phyloP scores from a whole-genome alignment of 2,329 filamentous ascomycete genomes.

The Ustulina deusta region DNA sequence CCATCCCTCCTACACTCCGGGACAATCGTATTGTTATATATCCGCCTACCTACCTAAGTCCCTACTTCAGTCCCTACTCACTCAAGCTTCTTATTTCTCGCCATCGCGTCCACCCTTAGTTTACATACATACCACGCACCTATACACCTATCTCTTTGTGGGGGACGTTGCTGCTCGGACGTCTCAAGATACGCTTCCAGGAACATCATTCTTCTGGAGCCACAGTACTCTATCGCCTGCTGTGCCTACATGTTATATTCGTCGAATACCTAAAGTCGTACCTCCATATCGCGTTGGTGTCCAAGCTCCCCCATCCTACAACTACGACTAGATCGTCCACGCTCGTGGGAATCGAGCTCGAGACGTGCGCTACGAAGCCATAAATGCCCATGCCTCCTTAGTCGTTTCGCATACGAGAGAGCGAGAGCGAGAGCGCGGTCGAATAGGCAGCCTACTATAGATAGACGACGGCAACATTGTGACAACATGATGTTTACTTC shows the following conservation, averaged over 20 bases:
- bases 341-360: background rate
- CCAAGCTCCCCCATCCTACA: background rate
- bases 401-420: slow-evolving; percentile 12
- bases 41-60: background rate
- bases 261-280: slow-evolving; percentile 6
- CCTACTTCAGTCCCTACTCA: too few species aligned
- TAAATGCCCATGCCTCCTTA: slow-evolving; percentile 41
- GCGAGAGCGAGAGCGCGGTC: slow-evolving; percentile 32
- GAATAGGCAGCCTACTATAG: slow-evolving; percentile 33
- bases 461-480: slow-evolving; percentile 38
- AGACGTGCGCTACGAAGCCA: slow-evolving; percentile 7
- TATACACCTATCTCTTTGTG: background rate
- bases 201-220: background rate
- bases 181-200: slow-evolving; percentile 13
- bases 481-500: slow-evolving; percentile 30
- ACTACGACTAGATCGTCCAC: background rate
- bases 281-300: background rate
- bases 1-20: background rate
- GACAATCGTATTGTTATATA: slow-evolving; percentile 6
- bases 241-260: slow-evolving; percentile 7
- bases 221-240: background rate
- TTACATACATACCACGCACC: background rate
- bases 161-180: slow-evolving; percentile 1
- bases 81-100: background rate
- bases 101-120: background rate